Base-by-base conservation (phyloP, 2,329 filamentous ascomycete species). In the Penicillium frequentans region DNA sequence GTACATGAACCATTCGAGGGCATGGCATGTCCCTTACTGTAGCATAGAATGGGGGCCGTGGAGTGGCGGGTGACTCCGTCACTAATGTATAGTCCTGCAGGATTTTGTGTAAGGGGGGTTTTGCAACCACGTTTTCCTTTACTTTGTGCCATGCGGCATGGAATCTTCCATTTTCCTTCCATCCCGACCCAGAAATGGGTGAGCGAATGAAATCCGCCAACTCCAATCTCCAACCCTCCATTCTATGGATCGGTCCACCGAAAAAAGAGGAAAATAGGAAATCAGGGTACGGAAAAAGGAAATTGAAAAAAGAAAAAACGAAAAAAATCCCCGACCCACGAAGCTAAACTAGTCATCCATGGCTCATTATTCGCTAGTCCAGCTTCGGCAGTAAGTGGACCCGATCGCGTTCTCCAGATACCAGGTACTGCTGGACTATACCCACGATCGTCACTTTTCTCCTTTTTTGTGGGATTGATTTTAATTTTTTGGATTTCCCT, bases 401-500 rank as follows among this genome's bases (percentile, higher is more conserved):
- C 55, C 53, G 51, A 58, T 62, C 55, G 50, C 19, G 29, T 50
- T 51, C 49, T 52, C 49, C 49, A 51, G 35, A 43, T 43, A 31
- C 27, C 46, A 46, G 44, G 44, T 6, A 29, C 44, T n/a, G 29
- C 29, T 31, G 29, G 23, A 39, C 35, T 19, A 37, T 31, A 24
- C 21, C 29, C 52, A 49, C 43, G 49, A 60, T 61, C 54, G 56
- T 52, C 52, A 55, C 54, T 55, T 59, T 29, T 21, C 35, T 54
- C 39, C 39, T 35, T 55, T 52, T 52, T 35, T 49, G 31, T 37
- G n/a, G 9, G 10, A 27, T 2, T n/a, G 5, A 23, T 54, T 44
- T 42, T 46, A 31, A 24, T 44, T 44, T 31, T 21, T 44, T 44
- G 16, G 14, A n/a, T 45, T 33, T 44, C 13, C 13, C 5, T 19